Evolutionary conservation across 2,329 filamentous ascomycete species (phyloP).

Genomic region (Pseudovirgaria hyperparasitica): DNA sequence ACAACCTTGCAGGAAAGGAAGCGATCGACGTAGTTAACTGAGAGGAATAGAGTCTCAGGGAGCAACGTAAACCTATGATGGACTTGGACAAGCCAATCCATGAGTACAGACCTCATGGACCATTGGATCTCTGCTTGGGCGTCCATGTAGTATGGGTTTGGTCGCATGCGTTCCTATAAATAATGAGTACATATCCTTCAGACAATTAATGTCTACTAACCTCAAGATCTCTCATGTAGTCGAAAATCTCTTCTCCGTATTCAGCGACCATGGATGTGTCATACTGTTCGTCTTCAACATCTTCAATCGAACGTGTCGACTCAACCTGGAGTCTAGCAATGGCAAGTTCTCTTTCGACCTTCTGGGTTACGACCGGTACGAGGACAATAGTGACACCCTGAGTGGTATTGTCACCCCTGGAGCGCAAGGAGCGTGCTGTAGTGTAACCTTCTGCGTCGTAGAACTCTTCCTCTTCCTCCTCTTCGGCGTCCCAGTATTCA

Average conservation of each 20-base stretch:
- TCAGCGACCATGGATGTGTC: slow-evolving; percentile 97
- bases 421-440: slow-evolving; percentile 66
- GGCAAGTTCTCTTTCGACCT: slow-evolving; percentile 60
- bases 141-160: slow-evolving; percentile 92
- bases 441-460: slow-evolving; percentile 58
- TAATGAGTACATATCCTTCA: not conserved
- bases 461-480: slow-evolving; percentile 67
- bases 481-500: slow-evolving; percentile 63
- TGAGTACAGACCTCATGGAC: slow-evolving; percentile 94
- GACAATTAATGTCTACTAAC: slow-evolving; percentile 30
- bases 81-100: slow-evolving; percentile 97
- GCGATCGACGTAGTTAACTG: slow-evolving; percentile 93
- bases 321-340: slow-evolving; percentile 55
- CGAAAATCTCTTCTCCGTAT: slow-evolving; percentile 91
- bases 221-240: slow-evolving; percentile 83
- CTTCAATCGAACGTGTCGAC: slow-evolving; percentile 51
- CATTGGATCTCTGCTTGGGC: slow-evolving; percentile 94
- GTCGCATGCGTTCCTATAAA: slow-evolving; percentile 58
- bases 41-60: slow-evolving; percentile 88
- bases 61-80: slow-evolving; percentile 83
- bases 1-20: slow-evolving; percentile 93
- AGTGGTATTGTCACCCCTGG: slow-evolving; percentile 61
- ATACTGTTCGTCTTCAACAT: slow-evolving; percentile 78
- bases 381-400: slow-evolving; percentile 52
- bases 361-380: slow-evolving; percentile 58